phyloP scores from a whole-genome alignment of 176 grass and related monocot species.

The Pontederia paniculata region DNA sequence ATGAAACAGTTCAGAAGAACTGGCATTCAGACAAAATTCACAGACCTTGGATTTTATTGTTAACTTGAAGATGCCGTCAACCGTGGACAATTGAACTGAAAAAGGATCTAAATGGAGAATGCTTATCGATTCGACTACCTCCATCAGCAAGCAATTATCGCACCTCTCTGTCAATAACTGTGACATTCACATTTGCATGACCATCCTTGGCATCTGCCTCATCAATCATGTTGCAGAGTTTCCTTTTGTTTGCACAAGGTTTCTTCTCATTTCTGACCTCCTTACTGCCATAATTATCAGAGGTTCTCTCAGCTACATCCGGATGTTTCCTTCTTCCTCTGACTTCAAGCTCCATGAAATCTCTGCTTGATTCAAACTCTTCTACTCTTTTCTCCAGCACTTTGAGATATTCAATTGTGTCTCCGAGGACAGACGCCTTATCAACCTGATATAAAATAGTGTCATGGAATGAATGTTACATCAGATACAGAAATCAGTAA shows the following conservation, averaged over 20 bases:
- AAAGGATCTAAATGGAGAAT: constrained; percentile 48
- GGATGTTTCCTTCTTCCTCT: constrained; percentile 3
- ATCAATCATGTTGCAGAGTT: not conserved
- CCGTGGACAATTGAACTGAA: constrained; percentile 48
- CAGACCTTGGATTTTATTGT: constrained; percentile 73
- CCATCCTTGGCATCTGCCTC: constrained; percentile 19
- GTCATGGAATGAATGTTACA: not conserved
- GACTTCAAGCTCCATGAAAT: constrained; percentile 14
- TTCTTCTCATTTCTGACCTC: constrained; percentile 2
- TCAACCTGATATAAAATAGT: constrained; percentile 37
- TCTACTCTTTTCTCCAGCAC: constrained; percentile 47
- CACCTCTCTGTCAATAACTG: constrained; percentile 41
- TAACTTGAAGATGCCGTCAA: constrained; percentile 25
- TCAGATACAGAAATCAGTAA: not conserved
- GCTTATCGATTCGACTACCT: constrained; percentile 51
- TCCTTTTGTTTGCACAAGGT: too few species aligned
- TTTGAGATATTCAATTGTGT: constrained; percentile 62
- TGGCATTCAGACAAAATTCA: too few species aligned
- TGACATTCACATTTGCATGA: constrained; percentile 37
- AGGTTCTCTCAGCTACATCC: constrained; percentile 29
- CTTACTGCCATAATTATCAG: constrained; percentile 29
- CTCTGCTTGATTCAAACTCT: constrained; percentile 41
- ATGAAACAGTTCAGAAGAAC: too few species aligned
- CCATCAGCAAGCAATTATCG: constrained; percentile 42
- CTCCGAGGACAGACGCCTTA: constrained; percentile 65